phyloP scores from a whole-genome alignment of 768 basidiomycete genomes.

The Tylopilus vinaceipallidus region DNA sequence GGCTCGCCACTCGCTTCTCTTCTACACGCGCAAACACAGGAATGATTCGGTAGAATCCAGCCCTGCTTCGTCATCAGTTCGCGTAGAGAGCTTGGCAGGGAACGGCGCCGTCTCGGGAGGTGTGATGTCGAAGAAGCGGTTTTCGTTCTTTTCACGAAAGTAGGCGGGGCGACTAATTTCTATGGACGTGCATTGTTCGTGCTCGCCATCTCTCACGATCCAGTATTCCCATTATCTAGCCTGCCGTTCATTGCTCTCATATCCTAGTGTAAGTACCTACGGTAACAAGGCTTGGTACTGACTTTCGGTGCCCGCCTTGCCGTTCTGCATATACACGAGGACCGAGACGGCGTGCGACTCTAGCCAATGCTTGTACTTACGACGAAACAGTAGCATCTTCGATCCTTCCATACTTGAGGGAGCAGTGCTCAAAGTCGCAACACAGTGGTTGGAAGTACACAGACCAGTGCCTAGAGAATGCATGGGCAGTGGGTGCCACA shows the following conservation, averaged over 20 bases:
- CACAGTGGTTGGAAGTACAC: too few species aligned
- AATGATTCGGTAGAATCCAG: conserved; percentile 18
- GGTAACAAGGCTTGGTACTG: too few species aligned
- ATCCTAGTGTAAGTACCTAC: conserved; percentile 4
- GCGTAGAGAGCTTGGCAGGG: conserved; percentile 16
- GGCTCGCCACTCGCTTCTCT: conserved; percentile 26
- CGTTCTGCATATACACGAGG: too few species aligned
- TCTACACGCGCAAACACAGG: conserved; percentile 31
- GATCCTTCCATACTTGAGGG: too few species aligned
- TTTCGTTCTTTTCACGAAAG: conserved; percentile 32
- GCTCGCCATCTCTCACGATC: conserved; percentile 16
- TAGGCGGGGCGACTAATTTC: conserved; percentile 14
- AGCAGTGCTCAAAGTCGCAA: too few species aligned
- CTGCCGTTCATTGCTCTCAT: conserved; percentile 16
- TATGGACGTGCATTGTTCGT: conserved; percentile 10
- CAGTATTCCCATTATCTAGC: conserved; percentile 12
- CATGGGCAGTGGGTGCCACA: too few species aligned
- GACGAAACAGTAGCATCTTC: too few species aligned
- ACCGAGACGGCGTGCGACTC: too few species aligned
- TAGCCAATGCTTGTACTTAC: too few species aligned
- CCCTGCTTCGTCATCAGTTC: conserved; percentile 24
- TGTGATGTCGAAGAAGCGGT: conserved; percentile 24
- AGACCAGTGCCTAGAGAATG: too few species aligned
- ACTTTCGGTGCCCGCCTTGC: too few species aligned
- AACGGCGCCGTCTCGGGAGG: conserved; percentile 4